Conservation (phyloP, 306 rosid genomes). For the Prunus mira region DNA sequence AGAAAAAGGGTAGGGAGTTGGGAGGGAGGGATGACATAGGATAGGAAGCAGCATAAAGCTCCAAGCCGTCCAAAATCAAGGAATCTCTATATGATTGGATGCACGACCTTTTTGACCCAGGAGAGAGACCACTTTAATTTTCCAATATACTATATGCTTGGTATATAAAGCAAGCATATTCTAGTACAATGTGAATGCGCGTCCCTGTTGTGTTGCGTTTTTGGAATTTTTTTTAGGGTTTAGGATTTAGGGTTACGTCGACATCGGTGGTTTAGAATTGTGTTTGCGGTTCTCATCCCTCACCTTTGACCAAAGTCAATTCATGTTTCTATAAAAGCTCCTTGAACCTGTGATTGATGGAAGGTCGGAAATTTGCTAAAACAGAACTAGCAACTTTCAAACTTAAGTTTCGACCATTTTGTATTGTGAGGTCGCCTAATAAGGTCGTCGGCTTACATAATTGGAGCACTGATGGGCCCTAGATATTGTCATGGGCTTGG, state of each 20-base stretch:
- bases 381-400: not conserved
- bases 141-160: not conserved
- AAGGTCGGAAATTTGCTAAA: not conserved
- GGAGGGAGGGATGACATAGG: no score
- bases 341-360: not conserved
- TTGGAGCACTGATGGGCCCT: not conserved
- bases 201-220: no score
- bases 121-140: not conserved
- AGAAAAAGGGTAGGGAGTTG: not conserved
- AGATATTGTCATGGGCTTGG: not conserved
- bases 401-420: no score
- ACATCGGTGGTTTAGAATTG: no score
- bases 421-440: not conserved
- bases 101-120: not conserved
- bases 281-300: no score
- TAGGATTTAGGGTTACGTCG: no score
- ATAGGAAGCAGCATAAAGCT: not conserved
- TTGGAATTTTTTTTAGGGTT: no score
- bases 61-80: not conserved
- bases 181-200: no score
- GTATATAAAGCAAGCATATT: no score
- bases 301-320: no score
- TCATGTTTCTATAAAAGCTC: no score
- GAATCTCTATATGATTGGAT: not conserved
- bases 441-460: not conserved